Base-by-base conservation (phyloP, 2,329 filamentous ascomycete species). In the Penicillium sp. region DNA sequence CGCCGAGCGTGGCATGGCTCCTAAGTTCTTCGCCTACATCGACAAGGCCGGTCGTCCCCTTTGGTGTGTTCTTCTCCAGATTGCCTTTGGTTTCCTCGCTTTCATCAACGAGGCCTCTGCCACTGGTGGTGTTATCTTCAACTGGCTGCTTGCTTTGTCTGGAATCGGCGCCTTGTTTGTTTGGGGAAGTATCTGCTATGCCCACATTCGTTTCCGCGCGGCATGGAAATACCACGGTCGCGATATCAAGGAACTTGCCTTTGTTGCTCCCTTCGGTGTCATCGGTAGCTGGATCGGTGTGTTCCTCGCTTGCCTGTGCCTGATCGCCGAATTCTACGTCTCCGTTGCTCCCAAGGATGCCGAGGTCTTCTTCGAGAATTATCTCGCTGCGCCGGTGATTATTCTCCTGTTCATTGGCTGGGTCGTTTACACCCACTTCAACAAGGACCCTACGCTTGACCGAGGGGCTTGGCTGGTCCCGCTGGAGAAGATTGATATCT, bases 201-300 rank as follows among this genome's bases (percentile, higher is more conserved):
- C 84, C 2, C 86, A 89, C 62, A 87, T 89, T 64, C 84, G 86
- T 18, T 87, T 86, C 79, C 83, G 85, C 34, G 58, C 64, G 4
- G 85, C 83, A 0, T 87, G 85, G 85, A 69, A 47, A n/a, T 43
- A 60, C 15, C 78, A 85, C 51, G 84, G 84, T 23, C 83, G 81
- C 61, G 78, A 75, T 2, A 67, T 86, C 4, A 82, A 86, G n/a
- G 83, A 86, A 64, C 79, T 89, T 4, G 82, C 85, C 1, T 89
- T 85, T 75, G 71, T 72, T 36, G 82, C 84, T 16, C 72, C 79
- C 45, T 78, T 81, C 43, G 86, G 86, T 51, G 75, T 87, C 7
- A 74, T 68, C 2, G 86, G 86, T 18, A 87, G 84, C 0, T 88
- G 76, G 69, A 36, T 87, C 13, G 85, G 86, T 18, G 74, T 88